Evolutionary conservation across 129 eudicot genomes (phyloP), one percentile per base, ranked within the genome.

Genomic region (Artemisia tridentata): DNA sequence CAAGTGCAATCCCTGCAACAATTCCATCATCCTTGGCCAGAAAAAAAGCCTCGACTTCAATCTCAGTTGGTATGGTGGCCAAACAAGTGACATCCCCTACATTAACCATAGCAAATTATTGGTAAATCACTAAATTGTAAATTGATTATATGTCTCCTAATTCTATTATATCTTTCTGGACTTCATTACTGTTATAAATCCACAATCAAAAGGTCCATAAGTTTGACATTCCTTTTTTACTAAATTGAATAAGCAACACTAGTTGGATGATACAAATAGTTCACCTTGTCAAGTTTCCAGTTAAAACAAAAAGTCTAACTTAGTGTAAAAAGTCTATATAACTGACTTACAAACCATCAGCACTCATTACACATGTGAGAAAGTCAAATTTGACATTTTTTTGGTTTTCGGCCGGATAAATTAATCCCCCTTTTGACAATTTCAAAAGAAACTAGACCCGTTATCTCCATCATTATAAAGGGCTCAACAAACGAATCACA

Each of bases 11-110:
- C 14, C 98, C 98, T 9, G 98, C 98, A 62, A 93, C 77, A 55
- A 89, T 82, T 50, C 98, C 98, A 82, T 89, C 89, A 75, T 93
- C 98, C 80, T 89, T 89, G 15, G 98, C 97, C 69, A 93, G 75
- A 64, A 93, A 93, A 83, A 83, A 66, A 29, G 98, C 98, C 80
- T 93, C 98, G 31, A 83, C 95, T 74, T 93, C 95, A 90, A 87
- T 81, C 55, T 82, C 87, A 80, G 76, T 77, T 10, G 96, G 98
- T 80, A 93, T 87, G 50, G 95, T 89, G 19, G 98, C 98, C 80
- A 89, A 75, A 80, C 97, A 86, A 71, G 98, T 89, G 46, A 93
- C 95, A 79, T 93, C 98, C 58, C 96, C 98, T 92, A 61, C 73
- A 84, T 72, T 70, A 45, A 65, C 31, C 31, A 27, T n/a, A 15